phyloP scores from a whole-genome alignment of 129 eudicot species.

The Dittrichia graveolens region DNA sequence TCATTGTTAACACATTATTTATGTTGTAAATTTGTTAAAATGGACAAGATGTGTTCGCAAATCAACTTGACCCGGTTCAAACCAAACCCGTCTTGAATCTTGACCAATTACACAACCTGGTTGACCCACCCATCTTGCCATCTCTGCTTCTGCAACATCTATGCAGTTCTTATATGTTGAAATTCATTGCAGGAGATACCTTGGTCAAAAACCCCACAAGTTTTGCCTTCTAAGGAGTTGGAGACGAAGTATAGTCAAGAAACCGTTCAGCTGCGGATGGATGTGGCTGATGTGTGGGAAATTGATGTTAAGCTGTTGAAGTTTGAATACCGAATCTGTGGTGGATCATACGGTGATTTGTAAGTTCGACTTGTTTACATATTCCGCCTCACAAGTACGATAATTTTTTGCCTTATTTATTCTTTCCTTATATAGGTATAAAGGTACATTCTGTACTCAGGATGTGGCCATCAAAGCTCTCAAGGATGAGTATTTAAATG shows the following conservation, averaged over 20 bases:
- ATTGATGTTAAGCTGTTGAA: slow-evolving; percentile 62
- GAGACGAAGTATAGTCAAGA: slow-evolving; percentile 31
- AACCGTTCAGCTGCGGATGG: slow-evolving; percentile 48
- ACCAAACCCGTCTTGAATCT: not conserved
- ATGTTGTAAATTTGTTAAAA: not conserved
- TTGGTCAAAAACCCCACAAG: slow-evolving; percentile 43
- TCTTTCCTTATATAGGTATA: slow-evolving; percentile 55
- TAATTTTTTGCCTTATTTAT: slow-evolving; percentile 18
- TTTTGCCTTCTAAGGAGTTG: slow-evolving; percentile 38
- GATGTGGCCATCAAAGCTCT: slow-evolving; percentile 93
- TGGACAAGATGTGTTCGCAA: not conserved
- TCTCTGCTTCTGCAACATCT: not conserved
- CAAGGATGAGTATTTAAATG: slow-evolving; percentile 61
- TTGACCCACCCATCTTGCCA: not conserved
- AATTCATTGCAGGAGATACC: slow-evolving; percentile 54
- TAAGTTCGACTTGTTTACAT: slow-evolving; percentile 41
- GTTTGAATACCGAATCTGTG: slow-evolving; percentile 60
- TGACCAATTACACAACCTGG: not conserved
- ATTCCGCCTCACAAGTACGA: not conserved
- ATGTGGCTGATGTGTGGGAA: slow-evolving; percentile 89
- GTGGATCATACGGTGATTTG: slow-evolving; percentile 79
- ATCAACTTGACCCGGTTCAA: not conserved
- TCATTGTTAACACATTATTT: not conserved
- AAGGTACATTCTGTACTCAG: slow-evolving; percentile 69
- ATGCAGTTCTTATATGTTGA: slow-evolving; percentile 6